Percentiles rank a stretch among this genome's conserved stretches.
Conservation (phyloP, 1,284 basidiomycete genomes). For the Trichosporon faecale region DNA sequence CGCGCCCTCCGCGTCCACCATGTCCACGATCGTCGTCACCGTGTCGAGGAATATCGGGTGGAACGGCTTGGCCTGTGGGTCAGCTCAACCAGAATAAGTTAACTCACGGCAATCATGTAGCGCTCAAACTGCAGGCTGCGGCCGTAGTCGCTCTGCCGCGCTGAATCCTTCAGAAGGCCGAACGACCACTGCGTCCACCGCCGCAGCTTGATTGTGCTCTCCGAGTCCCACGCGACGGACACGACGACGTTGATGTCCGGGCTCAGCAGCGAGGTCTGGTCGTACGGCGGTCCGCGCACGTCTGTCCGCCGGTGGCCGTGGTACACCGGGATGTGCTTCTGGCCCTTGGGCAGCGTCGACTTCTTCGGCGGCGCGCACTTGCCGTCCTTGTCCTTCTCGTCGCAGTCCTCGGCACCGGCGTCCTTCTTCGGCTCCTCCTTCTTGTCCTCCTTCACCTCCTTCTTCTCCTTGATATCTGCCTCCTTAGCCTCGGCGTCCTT, state of each 20-base stretch:
- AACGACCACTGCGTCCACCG: conserved; percentile 18
- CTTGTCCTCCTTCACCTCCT: background rate
- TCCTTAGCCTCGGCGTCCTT: background rate
- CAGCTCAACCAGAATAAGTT: background rate
- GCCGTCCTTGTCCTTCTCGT: background rate
- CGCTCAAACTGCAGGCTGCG: conserved; percentile 35
- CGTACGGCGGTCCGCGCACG: conserved; percentile 11
- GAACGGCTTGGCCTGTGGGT: conserved; percentile 32
- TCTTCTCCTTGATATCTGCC: conserved; percentile 14
- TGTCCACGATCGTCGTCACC: conserved; percentile 27
- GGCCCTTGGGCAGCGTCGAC: background rate
- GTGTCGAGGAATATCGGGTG: conserved; percentile 40
- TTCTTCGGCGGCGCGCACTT: background rate
- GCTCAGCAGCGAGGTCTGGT: conserved; percentile 28
- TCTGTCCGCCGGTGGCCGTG: background rate
- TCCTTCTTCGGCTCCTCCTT: background rate
- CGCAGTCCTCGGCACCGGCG: background rate
- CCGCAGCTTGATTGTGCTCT: conserved; percentile 18
- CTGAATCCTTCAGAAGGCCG: background rate
- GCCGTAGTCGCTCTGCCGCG: conserved; percentile 8
- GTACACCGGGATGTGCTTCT: conserved; percentile 1
- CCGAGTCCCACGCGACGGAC: conserved; percentile 36
- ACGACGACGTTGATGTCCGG: conserved; percentile 38
- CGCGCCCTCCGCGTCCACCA: conserved; percentile 7
- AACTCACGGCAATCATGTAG: conserved; percentile 30